Evolutionary conservation across 306 rosid species (phyloP).

Genomic region (Corylus americana): DNA sequence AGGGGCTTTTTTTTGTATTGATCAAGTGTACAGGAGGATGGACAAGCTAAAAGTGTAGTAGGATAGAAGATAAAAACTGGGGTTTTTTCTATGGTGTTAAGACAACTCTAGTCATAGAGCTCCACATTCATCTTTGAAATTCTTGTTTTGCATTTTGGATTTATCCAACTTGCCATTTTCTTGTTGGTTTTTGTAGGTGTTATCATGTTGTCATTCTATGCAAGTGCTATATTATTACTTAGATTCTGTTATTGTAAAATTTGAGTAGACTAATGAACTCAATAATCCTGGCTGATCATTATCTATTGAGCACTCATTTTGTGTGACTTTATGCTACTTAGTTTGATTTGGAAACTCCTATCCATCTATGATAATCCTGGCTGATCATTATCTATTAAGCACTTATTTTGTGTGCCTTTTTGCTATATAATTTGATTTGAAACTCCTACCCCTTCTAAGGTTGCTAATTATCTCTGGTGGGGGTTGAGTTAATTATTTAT

Average conservation of each 20-base stretch:
- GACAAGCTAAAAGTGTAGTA: background rate
- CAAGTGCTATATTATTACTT: background rate
- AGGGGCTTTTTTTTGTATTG: background rate
- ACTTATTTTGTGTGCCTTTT: background rate
- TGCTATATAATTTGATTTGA: background rate
- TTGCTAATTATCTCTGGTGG: background rate
- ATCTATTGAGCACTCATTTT: background rate
- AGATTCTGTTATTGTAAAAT: background rate
- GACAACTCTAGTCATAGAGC: background rate
- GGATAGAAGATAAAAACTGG: background rate
- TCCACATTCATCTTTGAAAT: background rate
- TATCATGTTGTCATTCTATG: background rate
- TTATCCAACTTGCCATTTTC: background rate
- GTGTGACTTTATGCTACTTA: background rate
- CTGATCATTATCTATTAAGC: background rate
- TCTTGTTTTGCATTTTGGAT: background rate
- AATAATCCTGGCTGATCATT: background rate
- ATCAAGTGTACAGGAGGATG: background rate
- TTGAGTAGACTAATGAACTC: background rate
- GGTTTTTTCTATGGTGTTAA: background rate
- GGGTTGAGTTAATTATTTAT: too few relatives aligned
- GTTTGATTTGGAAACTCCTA: background rate
- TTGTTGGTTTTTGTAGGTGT: background rate
- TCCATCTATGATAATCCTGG: background rate
- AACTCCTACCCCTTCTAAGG: background rate